Conservation (phyloP, 2,329 filamentous ascomycete species). For the Fusarium oligoseptatum region DNA sequence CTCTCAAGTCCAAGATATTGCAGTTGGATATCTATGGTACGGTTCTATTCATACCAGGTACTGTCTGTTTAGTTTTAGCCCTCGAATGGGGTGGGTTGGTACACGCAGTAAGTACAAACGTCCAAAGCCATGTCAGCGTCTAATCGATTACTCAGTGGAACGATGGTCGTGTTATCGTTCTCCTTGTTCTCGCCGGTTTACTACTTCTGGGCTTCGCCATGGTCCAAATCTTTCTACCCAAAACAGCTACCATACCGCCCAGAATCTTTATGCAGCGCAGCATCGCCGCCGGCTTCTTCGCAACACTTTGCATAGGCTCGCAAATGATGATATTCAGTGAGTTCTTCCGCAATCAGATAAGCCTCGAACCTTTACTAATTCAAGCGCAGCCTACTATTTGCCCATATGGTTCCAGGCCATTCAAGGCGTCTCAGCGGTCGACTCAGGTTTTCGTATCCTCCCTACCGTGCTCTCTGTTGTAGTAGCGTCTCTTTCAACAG, state of each 20-base stretch:
- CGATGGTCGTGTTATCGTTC: conserved; percentile 57
- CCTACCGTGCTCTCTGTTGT: conserved; percentile 48
- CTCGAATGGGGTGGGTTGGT: conserved; percentile 61
- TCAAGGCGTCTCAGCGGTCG: conserved; percentile 49
- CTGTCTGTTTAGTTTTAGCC: conserved; percentile 60
- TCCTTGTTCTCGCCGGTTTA: conserved; percentile 56
- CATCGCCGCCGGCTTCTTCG: conserved; percentile 52
- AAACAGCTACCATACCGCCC: conserved; percentile 57
- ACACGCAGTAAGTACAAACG: conserved; percentile 44
- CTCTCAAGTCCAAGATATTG: conserved; percentile 56
- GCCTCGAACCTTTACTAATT: not conserved
- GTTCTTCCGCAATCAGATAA: not conserved
- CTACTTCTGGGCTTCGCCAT: conserved; percentile 58
- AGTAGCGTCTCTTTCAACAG: conserved; percentile 43
- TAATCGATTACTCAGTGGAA: conserved; percentile 52
- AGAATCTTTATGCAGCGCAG: conserved; percentile 57
- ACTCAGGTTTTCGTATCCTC: conserved; percentile 48
- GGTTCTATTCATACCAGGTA: conserved; percentile 65
- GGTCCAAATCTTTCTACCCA: conserved; percentile 51
- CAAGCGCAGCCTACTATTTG: conserved; percentile 56
- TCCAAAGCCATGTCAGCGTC: not conserved
- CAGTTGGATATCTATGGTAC: conserved; percentile 68
- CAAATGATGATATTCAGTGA: conserved; percentile 42
- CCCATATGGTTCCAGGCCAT: conserved; percentile 67
- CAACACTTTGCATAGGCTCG: conserved; percentile 43